Evolutionary conservation across 139 green algal species (phyloP).

Genomic region (Auxenochlorella protothecoides): DNA sequence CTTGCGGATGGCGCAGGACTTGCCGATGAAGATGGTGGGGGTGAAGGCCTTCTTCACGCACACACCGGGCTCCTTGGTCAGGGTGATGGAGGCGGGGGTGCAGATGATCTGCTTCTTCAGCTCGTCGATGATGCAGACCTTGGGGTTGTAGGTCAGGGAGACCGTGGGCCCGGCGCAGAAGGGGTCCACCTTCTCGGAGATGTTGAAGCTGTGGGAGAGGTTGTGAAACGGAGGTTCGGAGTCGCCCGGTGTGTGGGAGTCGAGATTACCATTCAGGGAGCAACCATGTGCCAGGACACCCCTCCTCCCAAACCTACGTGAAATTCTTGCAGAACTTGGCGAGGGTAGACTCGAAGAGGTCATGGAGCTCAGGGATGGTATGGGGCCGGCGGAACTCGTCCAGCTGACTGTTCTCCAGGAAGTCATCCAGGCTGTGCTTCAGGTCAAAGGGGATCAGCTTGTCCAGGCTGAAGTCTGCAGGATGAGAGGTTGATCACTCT

Average conservation of each 20-base stretch:
- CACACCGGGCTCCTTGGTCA: conserved; percentile 20
- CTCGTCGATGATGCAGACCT: conserved; percentile 18
- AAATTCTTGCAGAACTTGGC: not conserved
- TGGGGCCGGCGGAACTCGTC: not conserved
- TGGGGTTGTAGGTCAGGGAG: conserved; percentile 12
- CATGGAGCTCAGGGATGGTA: not conserved
- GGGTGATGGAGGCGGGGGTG: conserved; percentile 21
- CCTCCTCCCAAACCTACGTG: not conserved
- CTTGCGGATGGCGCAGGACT: not conserved
- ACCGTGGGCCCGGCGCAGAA: conserved; percentile 18
- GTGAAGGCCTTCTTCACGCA: conserved; percentile 20
- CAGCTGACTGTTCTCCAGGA: not conserved
- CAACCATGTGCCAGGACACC: no score
- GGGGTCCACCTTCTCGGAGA: conserved; percentile 12
- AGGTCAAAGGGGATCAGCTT: not conserved
- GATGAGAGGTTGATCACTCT: not conserved
- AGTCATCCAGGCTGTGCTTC: not conserved
- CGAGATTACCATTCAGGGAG: no score
- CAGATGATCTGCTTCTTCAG: conserved; percentile 10
- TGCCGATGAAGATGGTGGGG: conserved; percentile 12
- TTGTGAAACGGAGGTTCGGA: no score
- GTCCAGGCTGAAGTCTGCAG: conserved; percentile 1
- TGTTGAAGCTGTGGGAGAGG: not conserved
- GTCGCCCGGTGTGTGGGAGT: no score
- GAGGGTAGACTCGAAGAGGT: not conserved